phyloP scores from a whole-genome alignment of 73 alveolate species.

The Paramecium bursaria region DNA sequence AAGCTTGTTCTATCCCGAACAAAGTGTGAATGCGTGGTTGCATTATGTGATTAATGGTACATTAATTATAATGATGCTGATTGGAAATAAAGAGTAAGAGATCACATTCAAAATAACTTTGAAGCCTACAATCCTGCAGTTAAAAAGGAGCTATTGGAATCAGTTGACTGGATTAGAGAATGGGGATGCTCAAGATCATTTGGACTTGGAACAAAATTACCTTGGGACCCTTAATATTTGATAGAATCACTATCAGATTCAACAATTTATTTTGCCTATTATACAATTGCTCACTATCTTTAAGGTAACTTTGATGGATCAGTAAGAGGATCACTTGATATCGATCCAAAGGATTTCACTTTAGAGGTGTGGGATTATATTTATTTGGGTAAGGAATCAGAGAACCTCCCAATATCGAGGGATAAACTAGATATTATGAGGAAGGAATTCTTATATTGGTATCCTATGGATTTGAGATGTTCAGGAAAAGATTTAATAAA shows the following conservation, averaged over 20 bases:
- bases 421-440: conserved; percentile 89
- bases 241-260: conserved; percentile 99
- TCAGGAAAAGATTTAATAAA: conserved; percentile 99
- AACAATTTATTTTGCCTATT: conserved; percentile 99
- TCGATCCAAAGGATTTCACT: conserved; percentile 91
- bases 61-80: conserved; percentile 95
- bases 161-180: conserved; percentile 96
- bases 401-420: conserved; percentile 78
- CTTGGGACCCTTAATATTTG: conserved; percentile 96
- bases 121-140: conserved; percentile 89
- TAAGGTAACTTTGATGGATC: conserved; percentile 90
- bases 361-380: conserved; percentile 97
- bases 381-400: conserved; percentile 83
- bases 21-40: conserved; percentile 99
- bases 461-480: conserved; percentile 99
- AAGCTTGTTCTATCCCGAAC: conserved; percentile 93
- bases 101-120: conserved; percentile 89
- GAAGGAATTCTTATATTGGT: conserved; percentile 97
- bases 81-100: conserved; percentile 91
- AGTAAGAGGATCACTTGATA: conserved; percentile 79
- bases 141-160: conserved; percentile 88
- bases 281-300: conserved; percentile 97
- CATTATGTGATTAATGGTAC: conserved; percentile 98
- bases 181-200: conserved; percentile 99
- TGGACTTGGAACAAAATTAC: conserved; percentile 98